These are phyloP conservation scores for Jasminum sambac DNA, from an alignment of 257 asterid species.

Conservation along the genomic window DNA sequence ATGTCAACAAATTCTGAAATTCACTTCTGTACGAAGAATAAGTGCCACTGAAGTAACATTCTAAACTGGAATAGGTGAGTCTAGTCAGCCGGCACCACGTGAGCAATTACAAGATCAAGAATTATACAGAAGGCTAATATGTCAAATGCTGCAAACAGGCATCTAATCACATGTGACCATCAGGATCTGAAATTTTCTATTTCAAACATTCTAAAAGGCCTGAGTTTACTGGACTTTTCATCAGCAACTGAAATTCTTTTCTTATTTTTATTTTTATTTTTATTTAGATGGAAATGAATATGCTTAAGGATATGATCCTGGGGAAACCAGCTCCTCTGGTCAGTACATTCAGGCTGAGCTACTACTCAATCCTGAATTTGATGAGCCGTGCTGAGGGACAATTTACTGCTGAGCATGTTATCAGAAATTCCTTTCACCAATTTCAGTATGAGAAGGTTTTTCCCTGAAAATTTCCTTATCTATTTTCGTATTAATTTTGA, in stretches of 20 bases:
- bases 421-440: slow-evolving; percentile 88
- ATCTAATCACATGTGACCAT: slow-evolving; percentile 13
- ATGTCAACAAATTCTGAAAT: not conserved
- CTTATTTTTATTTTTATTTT: slow-evolving; percentile 22
- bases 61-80: not conserved
- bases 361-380: slow-evolving; percentile 87
- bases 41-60: slow-evolving; percentile 7
- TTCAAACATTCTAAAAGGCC: slow-evolving; percentile 2
- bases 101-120: slow-evolving; percentile 14
- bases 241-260: not conserved
- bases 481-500: slow-evolving; percentile 13
- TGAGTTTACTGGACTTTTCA: slow-evolving; percentile 8
- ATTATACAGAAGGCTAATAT: not conserved
- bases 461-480: slow-evolving; percentile 19
- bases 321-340: slow-evolving; percentile 98
- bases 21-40: not conserved
- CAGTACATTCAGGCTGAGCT: slow-evolving; percentile 97
- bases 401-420: slow-evolving; percentile 97
- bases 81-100: not conserved
- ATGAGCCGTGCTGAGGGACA: slow-evolving; percentile 99
- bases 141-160: not conserved
- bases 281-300: slow-evolving; percentile 91
- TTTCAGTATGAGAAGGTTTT: slow-evolving; percentile 95
- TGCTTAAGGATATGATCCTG: slow-evolving; percentile 92
- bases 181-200: slow-evolving; percentile 13